Conservation (phyloP, 495 filamentous ascomycete species). For the Aspergillus campestris region DNA sequence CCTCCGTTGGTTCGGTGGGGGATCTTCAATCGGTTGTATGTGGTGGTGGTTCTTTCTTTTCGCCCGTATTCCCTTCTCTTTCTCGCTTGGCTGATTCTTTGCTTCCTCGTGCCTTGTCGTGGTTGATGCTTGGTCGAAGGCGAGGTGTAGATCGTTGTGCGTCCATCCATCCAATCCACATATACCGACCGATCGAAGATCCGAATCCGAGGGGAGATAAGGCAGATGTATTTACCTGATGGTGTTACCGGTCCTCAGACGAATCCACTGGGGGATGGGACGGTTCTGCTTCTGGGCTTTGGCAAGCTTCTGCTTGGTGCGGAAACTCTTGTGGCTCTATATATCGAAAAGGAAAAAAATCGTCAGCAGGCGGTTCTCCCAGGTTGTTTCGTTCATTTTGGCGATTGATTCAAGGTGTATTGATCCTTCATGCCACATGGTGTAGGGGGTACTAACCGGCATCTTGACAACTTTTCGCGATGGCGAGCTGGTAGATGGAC, state of each 20-base stretch:
- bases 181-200: conserved; percentile 1
- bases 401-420: not conserved
- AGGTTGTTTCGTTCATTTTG: conserved; percentile 1
- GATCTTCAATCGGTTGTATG: not conserved
- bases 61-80: too few species aligned
- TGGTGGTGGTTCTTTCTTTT: not conserved
- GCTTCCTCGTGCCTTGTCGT: too few species aligned
- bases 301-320: conserved; percentile 99
- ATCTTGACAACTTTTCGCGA: conserved; percentile 62
- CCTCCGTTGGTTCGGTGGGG: not conserved
- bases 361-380: conserved; percentile 11
- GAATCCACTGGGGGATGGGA: conserved; percentile 99
- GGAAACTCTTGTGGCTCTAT: conserved; percentile 98
- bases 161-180: not conserved
- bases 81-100: too few species aligned
- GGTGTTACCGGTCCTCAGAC: conserved; percentile 95
- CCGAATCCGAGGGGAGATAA: not conserved
- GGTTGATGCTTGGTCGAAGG: not conserved
- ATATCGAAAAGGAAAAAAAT: conserved; percentile 7
- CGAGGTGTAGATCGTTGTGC: not conserved
- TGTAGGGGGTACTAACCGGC: conserved; percentile 54
- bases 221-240: conserved; percentile 63
- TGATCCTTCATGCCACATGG: not conserved
- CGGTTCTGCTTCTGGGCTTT: conserved; percentile 99
- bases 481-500: conserved; percentile 36